A percentile compares a stretch with the other conserved stretches of the same genome.
Conservation (phyloP, 768 basidiomycete genomes). For the Termitomyces sp. region DNA sequence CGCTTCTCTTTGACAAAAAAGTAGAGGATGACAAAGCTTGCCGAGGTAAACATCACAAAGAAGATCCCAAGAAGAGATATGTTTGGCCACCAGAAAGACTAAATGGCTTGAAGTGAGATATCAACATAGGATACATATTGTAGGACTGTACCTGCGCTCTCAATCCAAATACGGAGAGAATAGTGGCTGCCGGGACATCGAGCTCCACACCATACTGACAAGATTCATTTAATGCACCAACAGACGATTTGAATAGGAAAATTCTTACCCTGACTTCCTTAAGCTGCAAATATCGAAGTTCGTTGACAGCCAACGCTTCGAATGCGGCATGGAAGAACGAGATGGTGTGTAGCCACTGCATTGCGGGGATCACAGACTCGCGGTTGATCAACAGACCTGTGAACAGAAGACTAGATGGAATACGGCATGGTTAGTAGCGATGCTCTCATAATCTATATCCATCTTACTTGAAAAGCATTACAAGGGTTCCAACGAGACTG, state of each 20-base stretch:
- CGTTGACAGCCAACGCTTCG: constrained; percentile 97
- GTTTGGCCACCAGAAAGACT: constrained; percentile 99
- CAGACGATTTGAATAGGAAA: background rate
- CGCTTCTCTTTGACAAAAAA: constrained; percentile 84
- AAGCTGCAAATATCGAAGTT: constrained; percentile 87
- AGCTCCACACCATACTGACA: constrained; percentile 91
- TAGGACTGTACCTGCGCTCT: constrained; percentile 58
- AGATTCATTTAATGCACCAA: background rate
- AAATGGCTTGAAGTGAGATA: constrained; percentile 4
- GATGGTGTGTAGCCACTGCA: constrained; percentile 84
- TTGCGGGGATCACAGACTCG: constrained; percentile 63
- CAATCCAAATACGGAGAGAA: constrained; percentile 91
- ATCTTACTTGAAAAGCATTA: constrained; percentile 97
- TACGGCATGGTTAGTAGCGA: background rate
- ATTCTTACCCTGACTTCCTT: constrained; percentile 78
- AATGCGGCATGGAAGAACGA: constrained; percentile 99
- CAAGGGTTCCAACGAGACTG: constrained; percentile 87
- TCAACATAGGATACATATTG: constrained; percentile 12
- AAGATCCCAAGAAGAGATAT: constrained; percentile 81
- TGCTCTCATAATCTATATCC: constrained; percentile 9
- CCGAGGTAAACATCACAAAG: constrained; percentile 73
- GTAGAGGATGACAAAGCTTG: constrained; percentile 77
- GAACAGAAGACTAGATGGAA: constrained; percentile 70
- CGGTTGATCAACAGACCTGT: constrained; percentile 95
- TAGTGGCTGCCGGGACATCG: constrained; percentile 93